Percentiles rank a stretch among this genome's conserved stretches.
These are phyloP conservation scores for Corymbia citriodora DNA, from an alignment of 441 rosid genomes.

Conservation along the genomic window DNA sequence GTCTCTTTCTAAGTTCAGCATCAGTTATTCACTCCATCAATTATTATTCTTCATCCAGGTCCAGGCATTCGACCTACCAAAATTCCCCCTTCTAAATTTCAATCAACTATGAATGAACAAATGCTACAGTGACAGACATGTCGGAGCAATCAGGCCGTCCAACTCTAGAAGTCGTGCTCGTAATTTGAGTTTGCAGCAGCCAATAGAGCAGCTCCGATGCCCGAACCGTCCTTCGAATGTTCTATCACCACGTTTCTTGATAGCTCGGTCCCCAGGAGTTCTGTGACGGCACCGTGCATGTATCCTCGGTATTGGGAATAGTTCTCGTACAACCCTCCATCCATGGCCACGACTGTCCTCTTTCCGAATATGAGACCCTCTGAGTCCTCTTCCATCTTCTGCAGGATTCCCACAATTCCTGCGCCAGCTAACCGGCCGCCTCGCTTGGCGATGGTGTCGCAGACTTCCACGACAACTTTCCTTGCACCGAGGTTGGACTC, in stretches of 20 bases:
- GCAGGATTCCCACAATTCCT: slow-evolving; percentile 75
- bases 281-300: slow-evolving; percentile 53
- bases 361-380: slow-evolving; percentile 46
- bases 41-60: neutral
- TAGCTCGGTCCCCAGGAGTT: slow-evolving; percentile 55
- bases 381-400: slow-evolving; percentile 70
- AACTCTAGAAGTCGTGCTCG: slow-evolving; percentile 27
- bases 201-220: slow-evolving; percentile 84
- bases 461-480: slow-evolving; percentile 47
- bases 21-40: neutral
- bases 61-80: neutral
- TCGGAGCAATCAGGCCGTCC: neutral
- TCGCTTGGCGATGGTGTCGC: slow-evolving; percentile 64
- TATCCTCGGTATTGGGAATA: slow-evolving; percentile 63
- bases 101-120: neutral
- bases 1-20: neutral
- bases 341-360: slow-evolving; percentile 81
- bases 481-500: slow-evolving; percentile 44
- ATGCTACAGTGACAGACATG: neutral
- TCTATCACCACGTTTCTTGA: slow-evolving; percentile 51
- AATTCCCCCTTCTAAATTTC: neutral
- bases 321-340: slow-evolving; percentile 73
- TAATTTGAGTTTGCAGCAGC: slow-evolving; percentile 80
- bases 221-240: slow-evolving; percentile 82
- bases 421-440: slow-evolving; percentile 89